Base-by-base conservation (phyloP, 179 eudicot species). In the Silene coronaria region DNA sequence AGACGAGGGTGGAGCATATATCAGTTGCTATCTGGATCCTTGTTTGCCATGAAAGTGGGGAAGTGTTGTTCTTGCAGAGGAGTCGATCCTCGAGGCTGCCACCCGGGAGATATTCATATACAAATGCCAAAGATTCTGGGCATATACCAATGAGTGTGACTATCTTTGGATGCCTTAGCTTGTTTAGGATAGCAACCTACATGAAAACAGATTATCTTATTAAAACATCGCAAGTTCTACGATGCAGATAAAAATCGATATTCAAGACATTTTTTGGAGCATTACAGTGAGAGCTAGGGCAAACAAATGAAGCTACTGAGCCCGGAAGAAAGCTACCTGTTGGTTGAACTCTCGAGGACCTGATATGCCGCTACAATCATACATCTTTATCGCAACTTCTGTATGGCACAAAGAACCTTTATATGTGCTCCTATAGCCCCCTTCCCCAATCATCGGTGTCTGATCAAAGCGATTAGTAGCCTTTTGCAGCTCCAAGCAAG, bases 21-120 rank as follows among this genome's bases (percentile, higher is more conserved):
- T 93, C 98, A 0, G 91, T 77, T 17, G 89, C 91, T 62, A 93
- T 91, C 48, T 87, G 89, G 34, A 93, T 86, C 45, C 98, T 83
- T 22, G 87, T 85, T 82, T 91, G 88, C 97, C 97, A 93, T 7
- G 93, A 77, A 55, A 93, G 70, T 0, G 97, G 88, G 34, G 90
- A 87, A 48, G 83, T 79, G 73, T 90, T 91, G 78, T 86, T 84
- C 79, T 81, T 89, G 82, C 97, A 89, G 68, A 11, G 71, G 34
- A 93, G 91, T 53, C 96, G 89, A 60, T 93, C 98, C 77, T 90
- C 96, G 21, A 93, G 97, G 88, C 90, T 91, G 83, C 98, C 97
- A 28, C 87, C 85, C 5, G 91, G 88, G 71, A 87, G 86, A 78
- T 87, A 94, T 83, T 92, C 98, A 12, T 94, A 92, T 24, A 94